Evolutionary conservation across 208 protist species (phyloP).

Genomic region (Leishmania major): DNA sequence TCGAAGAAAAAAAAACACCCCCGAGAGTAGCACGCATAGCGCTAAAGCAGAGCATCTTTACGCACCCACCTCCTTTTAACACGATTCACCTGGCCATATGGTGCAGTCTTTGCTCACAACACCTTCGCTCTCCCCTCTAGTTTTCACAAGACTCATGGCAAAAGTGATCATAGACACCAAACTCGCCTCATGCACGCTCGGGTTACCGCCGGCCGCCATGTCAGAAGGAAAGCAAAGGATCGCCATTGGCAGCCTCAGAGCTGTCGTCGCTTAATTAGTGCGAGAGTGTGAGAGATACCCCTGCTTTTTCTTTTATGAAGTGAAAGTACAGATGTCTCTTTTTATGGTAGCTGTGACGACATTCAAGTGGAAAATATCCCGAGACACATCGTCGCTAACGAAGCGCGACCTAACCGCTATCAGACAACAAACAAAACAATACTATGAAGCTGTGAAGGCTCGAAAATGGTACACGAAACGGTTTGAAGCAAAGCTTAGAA

Average conservation of each 20-base stretch:
- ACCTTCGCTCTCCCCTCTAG: neutral
- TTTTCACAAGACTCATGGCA: neutral
- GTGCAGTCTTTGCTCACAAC: too few relatives aligned
- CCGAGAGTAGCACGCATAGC: neutral
- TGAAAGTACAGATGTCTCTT: neutral
- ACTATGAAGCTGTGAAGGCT: neutral
- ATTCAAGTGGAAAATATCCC: neutral
- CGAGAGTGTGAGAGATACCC: neutral
- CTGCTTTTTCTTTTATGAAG: neutral
- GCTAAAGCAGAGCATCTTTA: neutral
- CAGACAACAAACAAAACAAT: neutral
- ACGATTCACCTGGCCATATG: neutral
- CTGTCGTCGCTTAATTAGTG: neutral
- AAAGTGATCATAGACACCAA: neutral
- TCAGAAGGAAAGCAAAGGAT: neutral
- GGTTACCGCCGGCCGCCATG: neutral
- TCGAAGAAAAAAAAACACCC: neutral
- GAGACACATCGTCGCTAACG: neutral
- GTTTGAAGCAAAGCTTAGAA: neutral
- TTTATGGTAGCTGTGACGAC: neutral
- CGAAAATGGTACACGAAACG: neutral
- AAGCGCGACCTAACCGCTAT: neutral
- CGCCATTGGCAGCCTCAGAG: neutral
- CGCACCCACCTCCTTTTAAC: neutral
- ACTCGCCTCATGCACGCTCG: neutral